Evolutionary conservation across 208 protist species (phyloP), one percentile per base, ranked within the genome.

Genomic region (Acanthamoeba divionensis): DNA sequence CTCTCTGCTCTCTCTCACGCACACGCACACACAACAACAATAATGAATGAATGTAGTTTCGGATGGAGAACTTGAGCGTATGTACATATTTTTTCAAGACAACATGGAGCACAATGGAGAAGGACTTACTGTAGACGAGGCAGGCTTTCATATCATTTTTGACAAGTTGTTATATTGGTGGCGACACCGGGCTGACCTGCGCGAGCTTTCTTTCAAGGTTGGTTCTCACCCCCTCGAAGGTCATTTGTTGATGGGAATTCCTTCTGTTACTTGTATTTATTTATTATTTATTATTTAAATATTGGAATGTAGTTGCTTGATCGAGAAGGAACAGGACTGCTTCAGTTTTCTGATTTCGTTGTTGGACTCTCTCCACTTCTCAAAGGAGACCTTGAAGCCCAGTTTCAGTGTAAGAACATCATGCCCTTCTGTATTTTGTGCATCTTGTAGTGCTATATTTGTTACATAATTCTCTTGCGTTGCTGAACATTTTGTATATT

Each of bases 141-240:
- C n/a, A 36, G 65, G 24, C 31, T 75, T 75, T 6, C 18, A 26
- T n/a, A 26, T 45, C 41, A 26, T 75, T 75, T 75, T 75, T 75
- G 31, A 38, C 21, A 38, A 75, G 26, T n/a, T 75, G n/a, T 75
- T 75, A 6, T 75, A 75, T 75, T 75, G 65, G 65, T 75, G 65
- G 65, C 21, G 18, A n/a, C 26, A 33, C 31, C n/a, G 65, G 5
- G 41, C 26, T n/a, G 65, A 75, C 29, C 31, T 75, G 2, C 21
- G 26, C 18, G 65, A 75, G 65, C 65, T 75, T 38, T 44, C 65
- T n/a, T 75, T 75, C 65, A 26, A 75, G 24, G 55, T 63, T 1
- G 31, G 26, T 75, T 44, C n/a, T 1, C n/a, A 75, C 31, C 31
- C 63, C 24, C n/a, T 71, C 52, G 52, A n/a, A 57, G 15, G 15